Evolutionary conservation across 176 grass and related monocot species (phyloP), one percentile per base, ranked within the genome.

Genomic region (Thinopyrum elongatum): DNA sequence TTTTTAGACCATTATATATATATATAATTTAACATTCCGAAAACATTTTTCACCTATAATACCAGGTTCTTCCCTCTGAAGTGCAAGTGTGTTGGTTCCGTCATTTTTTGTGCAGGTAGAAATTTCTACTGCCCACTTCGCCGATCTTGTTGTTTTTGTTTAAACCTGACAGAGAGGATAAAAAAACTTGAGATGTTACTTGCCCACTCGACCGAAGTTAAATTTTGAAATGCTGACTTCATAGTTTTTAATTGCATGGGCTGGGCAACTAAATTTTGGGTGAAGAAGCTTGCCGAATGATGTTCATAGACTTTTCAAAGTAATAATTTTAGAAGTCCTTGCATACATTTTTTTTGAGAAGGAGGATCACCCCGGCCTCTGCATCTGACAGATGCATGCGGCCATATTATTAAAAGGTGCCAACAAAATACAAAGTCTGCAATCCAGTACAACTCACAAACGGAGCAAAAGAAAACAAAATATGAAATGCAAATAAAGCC

Each of bases 121-220:
- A 98, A 14, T 75, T 95, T 82, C 95, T 85, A 11, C 91, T 87
- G 6, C 95, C 95, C 1, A 93, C 93, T 22, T 98, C 87, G 82
- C 95, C 80, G 80, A 98, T 98, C 49, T 87, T 98, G 35, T 95
- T 91, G 44, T 73, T 92, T 55, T 98, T 98, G 82, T 88, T 89
- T 71, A 95, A 84, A 88, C 93, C 95, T 98, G 89, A 2, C 0
- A 22, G n/a, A 36, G n/a, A 76, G 34, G n/a, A n/a, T n/a, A n/a
- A n/a, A 26, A 81, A 78, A 22, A 58, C 36, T 27, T 41, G 82
- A 10, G 1, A 69, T 51, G 19, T 85, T 80, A 75, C 25, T 21
- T 71, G 4, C 25, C 7, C 21, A 49, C 26, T 70, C 9, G 30
- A 70, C 7, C 46, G 0, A 58, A 46, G 31, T 23, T 85, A 78